A percentile compares a stretch with the other conserved stretches of the same genome.
These are phyloP conservation scores for Cystofilobasidium macerans DNA, from an alignment of 768 basidiomycete species.

Conservation along the genomic window DNA sequence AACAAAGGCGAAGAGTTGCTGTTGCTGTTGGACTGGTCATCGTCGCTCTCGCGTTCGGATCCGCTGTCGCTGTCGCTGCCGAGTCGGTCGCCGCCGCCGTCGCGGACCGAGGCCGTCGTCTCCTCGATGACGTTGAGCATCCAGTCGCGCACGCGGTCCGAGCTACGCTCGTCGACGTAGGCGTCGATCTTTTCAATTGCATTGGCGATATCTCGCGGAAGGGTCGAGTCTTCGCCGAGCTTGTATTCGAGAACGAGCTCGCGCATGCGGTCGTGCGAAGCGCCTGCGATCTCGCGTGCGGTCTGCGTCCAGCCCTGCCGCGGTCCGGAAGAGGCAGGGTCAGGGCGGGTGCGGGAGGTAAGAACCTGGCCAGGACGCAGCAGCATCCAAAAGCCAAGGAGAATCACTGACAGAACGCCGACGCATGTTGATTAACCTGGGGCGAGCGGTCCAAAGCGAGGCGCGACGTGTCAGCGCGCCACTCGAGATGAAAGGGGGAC, in stretches of 20 bases:
- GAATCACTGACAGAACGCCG: slow-evolving; percentile 2
- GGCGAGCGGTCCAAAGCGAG: neutral
- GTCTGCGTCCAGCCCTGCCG: slow-evolving; percentile 12
- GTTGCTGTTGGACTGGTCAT: neutral
- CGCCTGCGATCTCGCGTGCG: neutral
- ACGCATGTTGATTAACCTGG: slow-evolving; percentile 17
- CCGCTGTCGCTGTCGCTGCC: neutral
- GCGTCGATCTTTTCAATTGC: slow-evolving; percentile 1
- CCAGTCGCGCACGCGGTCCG: slow-evolving; percentile 15
- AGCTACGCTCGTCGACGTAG: slow-evolving; percentile 21
- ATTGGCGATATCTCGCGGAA: neutral
- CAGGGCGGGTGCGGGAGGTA: neutral
- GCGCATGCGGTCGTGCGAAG: neutral
- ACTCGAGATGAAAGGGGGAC: neutral
- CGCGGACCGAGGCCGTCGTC: neutral
- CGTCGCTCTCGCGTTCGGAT: neutral
- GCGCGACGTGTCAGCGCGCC: neutral
- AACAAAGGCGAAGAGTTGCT: neutral
- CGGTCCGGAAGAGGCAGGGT: neutral
- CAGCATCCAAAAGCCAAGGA: neutral
- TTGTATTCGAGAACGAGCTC: neutral
- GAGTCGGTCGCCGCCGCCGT: neutral
- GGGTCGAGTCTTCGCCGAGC: neutral
- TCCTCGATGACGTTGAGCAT: slow-evolving; percentile 12
- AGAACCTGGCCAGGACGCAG: neutral